Base-by-base conservation (phyloP, 2,329 filamentous ascomycete species). In the Cordyceps sp. region DNA sequence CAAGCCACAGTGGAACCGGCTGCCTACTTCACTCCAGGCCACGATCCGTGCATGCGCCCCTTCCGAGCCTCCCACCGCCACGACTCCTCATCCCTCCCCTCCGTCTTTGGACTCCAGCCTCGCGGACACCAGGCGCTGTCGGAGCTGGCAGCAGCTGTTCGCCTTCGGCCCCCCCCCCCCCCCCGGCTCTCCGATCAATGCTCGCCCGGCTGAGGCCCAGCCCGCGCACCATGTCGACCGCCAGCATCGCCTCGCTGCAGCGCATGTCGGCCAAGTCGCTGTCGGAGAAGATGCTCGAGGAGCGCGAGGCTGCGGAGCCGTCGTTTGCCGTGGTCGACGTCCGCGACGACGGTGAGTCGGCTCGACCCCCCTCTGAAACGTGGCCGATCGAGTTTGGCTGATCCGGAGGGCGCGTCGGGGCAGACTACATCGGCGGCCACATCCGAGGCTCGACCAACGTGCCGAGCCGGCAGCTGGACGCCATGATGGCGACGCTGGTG, bases 361-460 rank as follows among this genome's bases (percentile, higher is more conserved):
- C 16, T 4, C 10, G 10, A 8, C 10, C 23, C 10, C 5, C 10
- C 23, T 24, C 10, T 13, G 23, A 24, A n/a, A 25, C 10, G 14
- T 9, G 23, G 12, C 23, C 6, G 23, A 25, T n/a, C n/a, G n/a
- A n/a, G n/a, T n/a, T n/a, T n/a, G n/a, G n/a, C n/a, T n/a, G n/a
- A n/a, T n/a, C n/a, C n/a, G n/a, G n/a, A n/a, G n/a, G n/a, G n/a
- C n/a, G n/a, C n/a, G n/a, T n/a, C n/a, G n/a, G n/a, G n/a, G n/a
- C 10, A 84, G 88, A 96, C 56, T 76, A 90, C 55, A 67, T 94
- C 30, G 88, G 88, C 42, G 88, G 88, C 21, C 86, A 94, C 57
- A 94, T 96, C 55, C 65, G 66, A 37, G 72, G 73, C 36, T 80
- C 77, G 22, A 71, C 67, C 32, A 82, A 93, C 63, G 66, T 83